Conservation (phyloP, 352 stramenopile genomes). For the Vaucheria bursata region DNA sequence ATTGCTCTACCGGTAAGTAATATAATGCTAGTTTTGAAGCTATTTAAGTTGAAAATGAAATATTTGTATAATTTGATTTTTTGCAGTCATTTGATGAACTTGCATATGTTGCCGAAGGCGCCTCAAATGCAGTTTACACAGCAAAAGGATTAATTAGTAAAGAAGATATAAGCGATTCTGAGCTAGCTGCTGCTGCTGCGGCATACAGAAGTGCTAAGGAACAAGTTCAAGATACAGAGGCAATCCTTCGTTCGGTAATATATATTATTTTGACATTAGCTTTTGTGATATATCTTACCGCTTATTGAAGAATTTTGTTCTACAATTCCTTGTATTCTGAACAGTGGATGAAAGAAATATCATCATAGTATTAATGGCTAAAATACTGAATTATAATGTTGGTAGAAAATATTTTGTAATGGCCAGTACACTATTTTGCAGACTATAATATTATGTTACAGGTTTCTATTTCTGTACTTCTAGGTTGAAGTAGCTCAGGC, state of each 20-base stretch:
- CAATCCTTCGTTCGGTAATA: not conserved
- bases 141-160: not conserved
- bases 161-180: not conserved
- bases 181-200: not conserved
- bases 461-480: not conserved
- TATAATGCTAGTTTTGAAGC: too few relatives aligned
- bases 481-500: not conserved
- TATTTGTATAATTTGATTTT: not conserved
- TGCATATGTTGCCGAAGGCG: conserved; percentile 3
- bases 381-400: too few relatives aligned
- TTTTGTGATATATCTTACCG: not conserved
- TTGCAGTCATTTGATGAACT: not conserved
- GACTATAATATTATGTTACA: too few relatives aligned
- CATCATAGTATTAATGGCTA: too few relatives aligned
- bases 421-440: too few relatives aligned
- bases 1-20: conserved; percentile 9
- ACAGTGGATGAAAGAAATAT: too few relatives aligned
- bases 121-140: not conserved
- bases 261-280: not conserved
- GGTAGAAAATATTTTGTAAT: too few relatives aligned
- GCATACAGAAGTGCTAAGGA: not conserved
- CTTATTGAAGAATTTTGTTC: not conserved
- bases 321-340: too few relatives aligned
- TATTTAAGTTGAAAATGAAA: too few relatives aligned
- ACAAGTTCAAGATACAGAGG: not conserved